phyloP scores from a whole-genome alignment of 1,284 basidiomycete genomes.

The Anthracocystis setariae region DNA sequence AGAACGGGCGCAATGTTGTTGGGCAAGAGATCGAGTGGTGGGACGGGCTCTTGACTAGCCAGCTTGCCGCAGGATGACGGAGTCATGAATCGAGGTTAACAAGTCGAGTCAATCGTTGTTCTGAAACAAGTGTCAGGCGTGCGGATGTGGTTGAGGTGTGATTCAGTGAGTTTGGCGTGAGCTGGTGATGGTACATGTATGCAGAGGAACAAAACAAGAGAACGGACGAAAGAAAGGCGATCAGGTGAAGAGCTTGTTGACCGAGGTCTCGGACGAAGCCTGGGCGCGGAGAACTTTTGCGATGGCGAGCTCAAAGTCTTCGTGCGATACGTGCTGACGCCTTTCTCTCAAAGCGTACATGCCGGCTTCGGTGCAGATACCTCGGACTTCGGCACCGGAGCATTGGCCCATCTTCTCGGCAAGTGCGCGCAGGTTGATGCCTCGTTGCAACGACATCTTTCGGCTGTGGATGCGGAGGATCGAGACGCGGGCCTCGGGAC shows the following conservation, averaged over 20 bases:
- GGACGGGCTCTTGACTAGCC: constrained; percentile 28
- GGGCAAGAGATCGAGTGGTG: constrained; percentile 33
- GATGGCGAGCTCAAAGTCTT: constrained; percentile 98
- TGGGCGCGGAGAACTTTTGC: constrained; percentile 77
- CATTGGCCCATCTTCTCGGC: constrained; percentile 99
- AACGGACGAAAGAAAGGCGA: constrained; percentile 8
- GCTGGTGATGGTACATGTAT: constrained; percentile 38
- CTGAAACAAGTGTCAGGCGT: not conserved
- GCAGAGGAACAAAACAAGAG: constrained; percentile 4
- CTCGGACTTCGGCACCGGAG: constrained; percentile 95
- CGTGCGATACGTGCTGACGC: constrained; percentile 92
- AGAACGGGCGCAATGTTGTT: constrained; percentile 23
- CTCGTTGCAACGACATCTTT: constrained; percentile 98
- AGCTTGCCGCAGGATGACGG: constrained; percentile 5
- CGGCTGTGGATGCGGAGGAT: constrained; percentile 97
- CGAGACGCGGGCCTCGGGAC: constrained; percentile 94
- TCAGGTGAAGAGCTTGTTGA: constrained; percentile 69
- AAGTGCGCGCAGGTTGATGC: constrained; percentile 91
- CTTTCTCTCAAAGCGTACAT: constrained; percentile 97
- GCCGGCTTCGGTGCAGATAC: constrained; percentile 97
- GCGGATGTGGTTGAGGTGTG: constrained; percentile 2
- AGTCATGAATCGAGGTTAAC: too few species aligned
- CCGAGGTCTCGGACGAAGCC: constrained; percentile 65
- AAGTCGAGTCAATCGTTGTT: too few species aligned
- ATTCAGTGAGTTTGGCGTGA: constrained; percentile 17